Evolutionary conservation across 1,284 basidiomycete species (phyloP), one percentile per base, ranked within the genome.

Genomic region (Ganoderma boninense): DNA sequence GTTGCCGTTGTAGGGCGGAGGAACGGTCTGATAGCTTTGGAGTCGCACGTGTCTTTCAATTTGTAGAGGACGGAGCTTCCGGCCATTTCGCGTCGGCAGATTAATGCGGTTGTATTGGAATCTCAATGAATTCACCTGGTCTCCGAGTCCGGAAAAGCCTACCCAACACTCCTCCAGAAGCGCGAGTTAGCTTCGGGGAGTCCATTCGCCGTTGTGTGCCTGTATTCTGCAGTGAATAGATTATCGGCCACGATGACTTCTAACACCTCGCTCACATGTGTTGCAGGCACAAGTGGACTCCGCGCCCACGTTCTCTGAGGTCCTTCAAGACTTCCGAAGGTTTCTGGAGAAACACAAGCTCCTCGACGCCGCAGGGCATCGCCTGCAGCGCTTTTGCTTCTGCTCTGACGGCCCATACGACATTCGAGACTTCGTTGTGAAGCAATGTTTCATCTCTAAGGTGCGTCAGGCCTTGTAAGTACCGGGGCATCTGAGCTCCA

Each of bases 371-470:
- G 89, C 85, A 44, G 89, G 88, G 62, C 83, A 85, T 73, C 87
- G 85, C 7, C 82, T 90, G 64, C 80, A 87, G 69, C 88, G 87
- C 35, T 95, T 89, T 77, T 92, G 89, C 78, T 94, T 91, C 91
- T 93, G 91, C 80, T 91, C 87, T 62, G 94, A 95, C 77, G 93
- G 93, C 4, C 94, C 94, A 26, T 94, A 88, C 77, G 95, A 97
- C 79, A 81, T 97, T 61, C 87, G 93, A 64, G 93, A 97, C 82
- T 97, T 97, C 78, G 88, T 94, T 69, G 88, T 93, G 61, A 94
- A 97, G 80, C 93, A 95, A 79, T 94, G 91, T 79, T 96, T 94
- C 80, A 94, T 97, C 76, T 95, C 93, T 64, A 88, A 90, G 78
- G 92, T 91, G 70, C 75, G 85, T 81, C 71, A 69, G 74, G 23